phyloP scores from a whole-genome alignment of 768 basidiomycete genomes.

The Amanita exitialis region DNA sequence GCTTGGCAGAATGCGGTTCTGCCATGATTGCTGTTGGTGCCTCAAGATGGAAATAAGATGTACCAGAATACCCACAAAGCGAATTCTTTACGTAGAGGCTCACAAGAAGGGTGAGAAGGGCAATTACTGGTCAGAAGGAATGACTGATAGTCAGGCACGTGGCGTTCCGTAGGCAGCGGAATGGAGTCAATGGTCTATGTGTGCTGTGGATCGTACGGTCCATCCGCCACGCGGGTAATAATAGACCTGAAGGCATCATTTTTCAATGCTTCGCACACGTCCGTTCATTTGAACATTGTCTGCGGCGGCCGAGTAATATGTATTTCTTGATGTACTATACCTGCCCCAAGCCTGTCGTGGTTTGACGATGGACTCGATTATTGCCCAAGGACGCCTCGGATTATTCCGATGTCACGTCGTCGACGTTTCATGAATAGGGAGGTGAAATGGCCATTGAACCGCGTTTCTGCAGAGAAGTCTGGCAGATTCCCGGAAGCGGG shows the following conservation, averaged over 20 bases:
- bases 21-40: slow-evolving; percentile 39
- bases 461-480: slow-evolving; percentile 35
- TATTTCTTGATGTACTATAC: too few species aligned
- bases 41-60: slow-evolving; percentile 59
- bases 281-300: slow-evolving; percentile 89
- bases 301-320: slow-evolving; percentile 75
- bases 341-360: too few species aligned
- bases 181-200: slow-evolving; percentile 15
- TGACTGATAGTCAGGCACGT: slow-evolving; percentile 88
- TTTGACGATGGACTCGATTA: too few species aligned
- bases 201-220: slow-evolving; percentile 49
- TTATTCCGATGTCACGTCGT: slow-evolving; percentile 72
- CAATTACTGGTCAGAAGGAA: slow-evolving; percentile 57
- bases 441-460: slow-evolving; percentile 53
- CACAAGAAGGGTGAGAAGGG: slow-evolving; percentile 90
- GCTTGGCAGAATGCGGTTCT: too few species aligned
- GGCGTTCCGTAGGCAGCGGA: too few species aligned
- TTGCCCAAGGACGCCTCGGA: slow-evolving; percentile 27
- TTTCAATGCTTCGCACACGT: slow-evolving; percentile 86
- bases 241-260: slow-evolving; percentile 83
- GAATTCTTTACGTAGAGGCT: slow-evolving; percentile 98
- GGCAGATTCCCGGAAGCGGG: slow-evolving; percentile 7
- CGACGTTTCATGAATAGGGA: slow-evolving; percentile 56
- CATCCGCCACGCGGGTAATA: slow-evolving; percentile 85
- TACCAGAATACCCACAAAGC: slow-evolving; percentile 71